Base-by-base conservation (phyloP, 2,329 filamentous ascomycete species). In the Talaromyces sp. region DNA sequence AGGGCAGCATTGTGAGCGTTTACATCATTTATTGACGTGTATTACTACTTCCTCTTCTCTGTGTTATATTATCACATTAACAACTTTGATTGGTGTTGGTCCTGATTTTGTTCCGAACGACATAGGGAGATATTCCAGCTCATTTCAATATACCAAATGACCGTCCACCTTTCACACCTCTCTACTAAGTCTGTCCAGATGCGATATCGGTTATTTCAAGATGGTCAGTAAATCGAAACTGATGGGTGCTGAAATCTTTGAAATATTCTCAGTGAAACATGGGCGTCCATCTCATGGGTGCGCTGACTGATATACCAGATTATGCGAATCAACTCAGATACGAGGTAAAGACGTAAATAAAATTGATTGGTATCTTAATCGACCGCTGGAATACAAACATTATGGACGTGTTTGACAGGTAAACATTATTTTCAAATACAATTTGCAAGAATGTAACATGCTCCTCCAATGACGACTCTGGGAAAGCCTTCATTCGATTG, bases 401-500 rank as follows among this genome's bases (percentile, higher is more conserved):
- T 50, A 58, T 23, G 42, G 25, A 39, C 57, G 37, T 44, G 16
- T 40, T 58, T 44, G 39, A 44, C 55, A 31, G 57, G 31, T 44
- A 35, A 40, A 59, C 40, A 39, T 44, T 37, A 59, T 59, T 50
- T 59, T 59, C 57, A 59, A 48, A 48, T 46, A 59, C 40, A 59
- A 59, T 35, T 46, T 48, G 57, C 42, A 50, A 48, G 54, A 59
- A 42, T 31, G 25, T 33, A 42, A 58, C 21, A 42, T 40, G n/a
- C 55, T 44, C 39, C 55, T 44, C 39, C 35, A 16, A n/a, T 23
- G n/a, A 40, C 21, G 23, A 44, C 14, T 21, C 55, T 44, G 16
- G 7, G 23, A 35, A 35, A 23, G 31, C 31, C n/a, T 35, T 21
- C 28, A 18, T 14, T 16, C 21, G 50, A 18, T n/a, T 16, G 28